phyloP scores from a whole-genome alignment of 495 filamentous ascomycete genomes.

The Podospora comata region DNA sequence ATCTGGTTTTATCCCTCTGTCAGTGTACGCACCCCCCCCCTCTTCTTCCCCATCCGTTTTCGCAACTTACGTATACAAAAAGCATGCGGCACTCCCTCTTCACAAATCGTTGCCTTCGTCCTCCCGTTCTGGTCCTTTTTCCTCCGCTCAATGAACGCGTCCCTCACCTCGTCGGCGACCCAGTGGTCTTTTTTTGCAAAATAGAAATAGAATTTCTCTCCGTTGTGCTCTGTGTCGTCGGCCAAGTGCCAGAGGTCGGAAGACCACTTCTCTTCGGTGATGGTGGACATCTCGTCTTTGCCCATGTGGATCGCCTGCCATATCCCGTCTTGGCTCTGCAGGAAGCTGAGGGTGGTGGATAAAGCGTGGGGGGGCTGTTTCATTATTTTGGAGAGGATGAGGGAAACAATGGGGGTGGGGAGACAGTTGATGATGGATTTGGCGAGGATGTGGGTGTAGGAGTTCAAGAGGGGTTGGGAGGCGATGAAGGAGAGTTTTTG shows the following conservation, averaged over 20 bases:
- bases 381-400: slow-evolving; percentile 48
- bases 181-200: slow-evolving; percentile 77
- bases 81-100: slow-evolving; percentile 69
- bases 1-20: slow-evolving; percentile 32
- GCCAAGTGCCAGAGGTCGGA: slow-evolving; percentile 73
- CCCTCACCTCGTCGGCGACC: slow-evolving; percentile 73
- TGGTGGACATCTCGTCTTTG: slow-evolving; percentile 69
- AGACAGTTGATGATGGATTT: slow-evolving; percentile 46
- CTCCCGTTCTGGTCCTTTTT: slow-evolving; percentile 37
- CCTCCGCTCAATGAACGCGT: slow-evolving; percentile 63
- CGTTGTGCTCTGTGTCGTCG: slow-evolving; percentile 30
- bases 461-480: slow-evolving; percentile 53
- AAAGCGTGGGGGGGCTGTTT: slow-evolving; percentile 56
- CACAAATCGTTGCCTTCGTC: slow-evolving; percentile 68
- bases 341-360: slow-evolving; percentile 58
- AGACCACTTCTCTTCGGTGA: slow-evolving; percentile 74
- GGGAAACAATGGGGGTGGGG: slow-evolving; percentile 42
- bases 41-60: too few species aligned
- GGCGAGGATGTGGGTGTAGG: slow-evolving; percentile 52
- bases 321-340: slow-evolving; percentile 61
- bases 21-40: not conserved
- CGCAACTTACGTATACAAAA: slow-evolving; percentile 70
- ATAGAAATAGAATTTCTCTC: slow-evolving; percentile 64
- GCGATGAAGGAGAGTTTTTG: slow-evolving; percentile 53
- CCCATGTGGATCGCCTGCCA: slow-evolving; percentile 63